Evolutionary conservation across 805 yeast species (phyloP), one percentile per base, ranked within the genome.

Genomic region (Jamesozyma hellenica): DNA sequence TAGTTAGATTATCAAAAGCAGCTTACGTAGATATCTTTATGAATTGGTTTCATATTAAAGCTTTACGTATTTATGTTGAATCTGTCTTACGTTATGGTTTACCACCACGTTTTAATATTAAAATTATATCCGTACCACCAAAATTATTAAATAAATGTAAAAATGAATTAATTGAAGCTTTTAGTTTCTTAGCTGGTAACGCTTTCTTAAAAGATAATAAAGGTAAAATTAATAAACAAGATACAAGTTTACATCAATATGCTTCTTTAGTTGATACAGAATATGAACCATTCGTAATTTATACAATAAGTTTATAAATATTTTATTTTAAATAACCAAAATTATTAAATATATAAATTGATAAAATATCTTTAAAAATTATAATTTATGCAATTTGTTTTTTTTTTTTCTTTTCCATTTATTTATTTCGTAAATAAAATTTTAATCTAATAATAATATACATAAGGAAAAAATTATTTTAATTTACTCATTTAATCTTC

Each of bases 201-300:
- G 95, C 95, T 0, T 83, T 84, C 54, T 66, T 72, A 27, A 69
- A 70, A 42, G 87, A 82, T 56, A 74, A 74, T 49, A 70, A 72
- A 51, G 88, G 88, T 36, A 74, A 71, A 48, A 66, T 79, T 35
- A 69, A 74, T 46, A 51, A 52, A 28, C 77, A 79, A 51, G 85
- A 80, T 56, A 52, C 61, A 28, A 77, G 75, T 34, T 70, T 90
- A 53, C 75, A 79, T 50, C 97, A 90, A 60, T 92, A 84, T 61
- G 90, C 96, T 10, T 77, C 94, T 2, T 66, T 92, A 53, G 96
- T 87, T 36, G 98, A 92, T 63, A 77, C 90, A 23, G 96, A 90
- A 42, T 90, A 90, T 61, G 95, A 90, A 65, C 97, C 97, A 38
- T 92, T 92, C 65, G 98, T 90, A 39, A 64, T 92, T 50, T 90